Conservation (phyloP, 257 asterid species). For the Catharanthus roseus region DNA sequence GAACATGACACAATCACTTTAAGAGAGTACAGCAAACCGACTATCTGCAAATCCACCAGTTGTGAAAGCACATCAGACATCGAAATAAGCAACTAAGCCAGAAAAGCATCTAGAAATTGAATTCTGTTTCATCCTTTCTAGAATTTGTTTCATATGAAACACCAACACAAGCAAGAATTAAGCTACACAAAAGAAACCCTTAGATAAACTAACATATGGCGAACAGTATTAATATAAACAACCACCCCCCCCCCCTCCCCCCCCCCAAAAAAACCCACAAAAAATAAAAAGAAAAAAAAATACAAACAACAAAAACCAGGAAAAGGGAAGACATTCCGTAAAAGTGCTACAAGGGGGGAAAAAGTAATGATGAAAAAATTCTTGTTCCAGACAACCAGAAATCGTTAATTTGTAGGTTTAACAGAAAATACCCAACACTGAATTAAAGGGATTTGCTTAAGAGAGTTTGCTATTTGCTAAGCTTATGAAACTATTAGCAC, state of each 20-base stretch:
- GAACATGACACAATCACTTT: constrained; percentile 54
- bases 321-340: no score
- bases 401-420: neutral
- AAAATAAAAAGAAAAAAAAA: neutral
- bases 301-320: no score
- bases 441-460: neutral
- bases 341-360: neutral
- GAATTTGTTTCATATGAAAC: neutral
- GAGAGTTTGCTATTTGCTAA: neutral
- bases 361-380: neutral
- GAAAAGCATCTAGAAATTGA: neutral
- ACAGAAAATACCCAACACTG: neutral
- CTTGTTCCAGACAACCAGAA: neutral
- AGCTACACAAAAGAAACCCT: neutral
- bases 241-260: neutral
- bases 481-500: neutral
- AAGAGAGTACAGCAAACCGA: constrained; percentile 42
- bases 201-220: no score
- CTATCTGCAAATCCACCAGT: constrained; percentile 41
- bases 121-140: neutral
- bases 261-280: neutral
- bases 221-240: neutral
- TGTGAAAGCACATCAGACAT: constrained; percentile 1
- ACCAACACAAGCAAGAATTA: neutral
- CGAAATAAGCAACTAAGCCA: neutral